These are phyloP conservation scores for Westerdykella sp. DNA, from an alignment of 2,329 filamentous ascomycete species.

Conservation along the genomic window DNA sequence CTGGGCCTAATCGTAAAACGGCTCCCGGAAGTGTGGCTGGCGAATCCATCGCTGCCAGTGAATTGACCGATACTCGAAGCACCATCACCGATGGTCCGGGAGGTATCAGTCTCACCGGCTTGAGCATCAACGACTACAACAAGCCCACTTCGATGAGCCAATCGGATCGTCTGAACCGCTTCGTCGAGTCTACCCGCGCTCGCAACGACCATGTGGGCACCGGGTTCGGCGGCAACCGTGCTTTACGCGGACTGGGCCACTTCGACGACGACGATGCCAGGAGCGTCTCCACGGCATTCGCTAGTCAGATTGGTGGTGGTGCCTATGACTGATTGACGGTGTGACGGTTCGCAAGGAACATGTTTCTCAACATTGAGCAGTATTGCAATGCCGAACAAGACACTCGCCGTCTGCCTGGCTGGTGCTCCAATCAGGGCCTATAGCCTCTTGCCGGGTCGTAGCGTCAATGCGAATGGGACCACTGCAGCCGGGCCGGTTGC, in stretches of 20 bases:
- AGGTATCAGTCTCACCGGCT: constrained; percentile 80
- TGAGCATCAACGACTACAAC: constrained; percentile 65
- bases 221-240: constrained; percentile 41
- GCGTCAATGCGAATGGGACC: too few relatives aligned
- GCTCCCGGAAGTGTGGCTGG: constrained; percentile 72
- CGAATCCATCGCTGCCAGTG: constrained; percentile 86
- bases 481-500: too few relatives aligned
- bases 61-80: constrained; percentile 76
- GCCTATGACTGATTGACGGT: constrained; percentile 51
- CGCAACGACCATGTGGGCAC: constrained; percentile 47
- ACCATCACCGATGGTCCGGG: constrained; percentile 75
- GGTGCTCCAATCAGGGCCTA: too few relatives aligned
- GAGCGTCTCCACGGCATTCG: constrained; percentile 93
- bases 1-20: constrained; percentile 52
- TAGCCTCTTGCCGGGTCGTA: too few relatives aligned
- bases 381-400: neutral
- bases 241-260: constrained; percentile 38
- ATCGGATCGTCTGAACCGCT: constrained; percentile 87
- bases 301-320: constrained; percentile 81
- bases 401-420: too few relatives aligned
- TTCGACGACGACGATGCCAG: constrained; percentile 84
- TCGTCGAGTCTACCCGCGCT: constrained; percentile 72
- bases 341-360: constrained; percentile 4
- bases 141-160: constrained; percentile 70
- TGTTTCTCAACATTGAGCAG: constrained; percentile 4